Conservation (phyloP, 768 basidiomycete genomes). For the Pholiota conissans region DNA sequence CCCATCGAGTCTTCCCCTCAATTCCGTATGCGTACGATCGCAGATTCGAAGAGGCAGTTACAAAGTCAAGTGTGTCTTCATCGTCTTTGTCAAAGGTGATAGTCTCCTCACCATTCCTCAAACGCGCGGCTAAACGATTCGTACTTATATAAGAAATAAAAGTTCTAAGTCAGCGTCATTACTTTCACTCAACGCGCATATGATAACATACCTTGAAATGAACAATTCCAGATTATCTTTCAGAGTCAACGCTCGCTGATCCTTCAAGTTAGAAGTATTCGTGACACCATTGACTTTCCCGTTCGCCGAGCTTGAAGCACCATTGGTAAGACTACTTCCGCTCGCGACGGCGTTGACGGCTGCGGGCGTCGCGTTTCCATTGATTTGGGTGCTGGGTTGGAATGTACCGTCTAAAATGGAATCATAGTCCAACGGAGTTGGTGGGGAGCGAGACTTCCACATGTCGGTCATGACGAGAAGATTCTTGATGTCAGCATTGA, state of each 20-base stretch:
- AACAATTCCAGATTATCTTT: conserved; percentile 85
- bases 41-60: conserved; percentile 91
- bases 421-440: conserved; percentile 82
- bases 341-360: conserved; percentile 29
- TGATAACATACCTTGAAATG: conserved; percentile 68
- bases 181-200: not conserved
- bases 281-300: conserved; percentile 29
- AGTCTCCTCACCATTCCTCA: conserved; percentile 63
- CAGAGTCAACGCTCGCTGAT: conserved; percentile 76
- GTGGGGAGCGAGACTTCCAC: conserved; percentile 92
- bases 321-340: conserved; percentile 11
- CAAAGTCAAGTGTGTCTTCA: conserved; percentile 95
- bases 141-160: conserved; percentile 66
- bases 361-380: conserved; percentile 19
- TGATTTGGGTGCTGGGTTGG: conserved; percentile 29
- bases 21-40: conserved; percentile 91
- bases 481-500: conserved; percentile 83
- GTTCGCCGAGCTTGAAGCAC: conserved; percentile 11
- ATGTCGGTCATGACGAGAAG: conserved; percentile 93
- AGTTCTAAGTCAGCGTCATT: not conserved
- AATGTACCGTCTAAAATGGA: conserved; percentile 68
- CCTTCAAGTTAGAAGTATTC: conserved; percentile 53
- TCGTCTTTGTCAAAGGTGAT: conserved; percentile 98
- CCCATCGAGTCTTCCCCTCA: conserved; percentile 87
- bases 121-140: conserved; percentile 70